Base-by-base conservation (phyloP, 352 stramenopile genomes). In the Globisporangium orthogonon region DNA sequence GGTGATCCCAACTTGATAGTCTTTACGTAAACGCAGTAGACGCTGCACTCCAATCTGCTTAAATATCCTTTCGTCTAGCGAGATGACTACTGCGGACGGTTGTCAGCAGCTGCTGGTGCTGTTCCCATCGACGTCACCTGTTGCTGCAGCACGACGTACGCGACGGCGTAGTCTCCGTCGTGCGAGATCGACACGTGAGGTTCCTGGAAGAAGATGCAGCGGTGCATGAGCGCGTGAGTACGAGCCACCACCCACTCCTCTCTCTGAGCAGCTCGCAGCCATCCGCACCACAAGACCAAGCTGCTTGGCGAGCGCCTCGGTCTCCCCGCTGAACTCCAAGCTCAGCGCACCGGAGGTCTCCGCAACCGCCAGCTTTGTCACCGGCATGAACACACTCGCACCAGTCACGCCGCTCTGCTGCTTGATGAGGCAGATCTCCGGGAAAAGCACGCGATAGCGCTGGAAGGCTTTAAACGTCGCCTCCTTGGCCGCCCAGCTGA, bases 401-500 rank as follows among this genome's bases (percentile, higher is more conserved):
- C 17, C 33, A 43, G 30, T 7, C 4, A 7, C 50, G 46, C 50
- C 31, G 14, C n/a, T 28, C n/a, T 15, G 28, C 18, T 59, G 54
- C 11, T 56, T 54, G 9, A 58, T 54, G 47, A 80, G 39, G 41
- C 69, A 54, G 37, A 94, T 86, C 55, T 94, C 85, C 4, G 82
- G 82, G 59, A 94, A 94, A 29, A 77, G 70, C 50, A 94, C 73
- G 31, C 85, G 82, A 52, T 87, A 90, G 14, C 70, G 64, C 56
- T 87, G 78, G 58, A 94, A 94, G 3, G 85, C 85, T 58, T 94
- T 94, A 66, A 82, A 90, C 15, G 79, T 78, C 18, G 85, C 85
- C 60, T 94, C 85, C 52, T 94, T 94, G 23, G 85, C 69, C 7
- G 85, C 85, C 85, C 85, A 94, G 46, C 84, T 78, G 37, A 14